A percentile compares a stretch with the other conserved stretches of the same genome.
These are phyloP conservation scores for Euptelea pleiosperma DNA, from an alignment of 164 flowering plant species.

Conservation along the genomic window DNA sequence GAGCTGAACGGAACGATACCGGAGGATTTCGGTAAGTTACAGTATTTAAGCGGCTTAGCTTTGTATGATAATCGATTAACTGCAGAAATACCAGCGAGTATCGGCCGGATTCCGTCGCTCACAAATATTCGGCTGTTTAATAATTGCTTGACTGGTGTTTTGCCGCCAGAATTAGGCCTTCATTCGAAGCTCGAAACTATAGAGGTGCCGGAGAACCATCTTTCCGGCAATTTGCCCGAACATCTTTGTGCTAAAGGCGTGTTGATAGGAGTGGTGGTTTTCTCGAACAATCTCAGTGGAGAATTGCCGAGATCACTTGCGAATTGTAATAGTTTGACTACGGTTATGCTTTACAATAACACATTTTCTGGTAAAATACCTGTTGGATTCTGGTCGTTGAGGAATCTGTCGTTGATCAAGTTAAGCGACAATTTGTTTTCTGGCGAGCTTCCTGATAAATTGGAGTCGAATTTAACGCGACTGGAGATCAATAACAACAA, in stretches of 20 bases:
- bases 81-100: constrained; percentile 36
- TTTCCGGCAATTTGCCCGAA: constrained; percentile 43
- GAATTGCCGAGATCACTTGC: constrained; percentile 52
- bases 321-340: constrained; percentile 35
- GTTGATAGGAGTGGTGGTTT: constrained; percentile 35
- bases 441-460: constrained; percentile 41
- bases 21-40: constrained; percentile 44
- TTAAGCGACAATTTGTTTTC: constrained; percentile 46
- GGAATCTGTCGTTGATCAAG: constrained; percentile 27
- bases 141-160: constrained; percentile 33
- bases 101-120: constrained; percentile 27
- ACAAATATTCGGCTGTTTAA: constrained; percentile 23
- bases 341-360: constrained; percentile 39
- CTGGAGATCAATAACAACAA: constrained; percentile 52
- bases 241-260: constrained; percentile 27
- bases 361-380: constrained; percentile 55
- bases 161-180: constrained; percentile 43
- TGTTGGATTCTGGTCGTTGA: constrained; percentile 37
- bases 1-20: constrained; percentile 57
- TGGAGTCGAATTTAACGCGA: constrained; percentile 40
- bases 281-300: constrained; percentile 49
- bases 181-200: constrained; percentile 28
- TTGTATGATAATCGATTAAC: constrained; percentile 39
- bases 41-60: constrained; percentile 24
- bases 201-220: constrained; percentile 28